Conservation (phyloP, 2,329 filamentous ascomycete genomes). For the Trichoderma semiorbis region DNA sequence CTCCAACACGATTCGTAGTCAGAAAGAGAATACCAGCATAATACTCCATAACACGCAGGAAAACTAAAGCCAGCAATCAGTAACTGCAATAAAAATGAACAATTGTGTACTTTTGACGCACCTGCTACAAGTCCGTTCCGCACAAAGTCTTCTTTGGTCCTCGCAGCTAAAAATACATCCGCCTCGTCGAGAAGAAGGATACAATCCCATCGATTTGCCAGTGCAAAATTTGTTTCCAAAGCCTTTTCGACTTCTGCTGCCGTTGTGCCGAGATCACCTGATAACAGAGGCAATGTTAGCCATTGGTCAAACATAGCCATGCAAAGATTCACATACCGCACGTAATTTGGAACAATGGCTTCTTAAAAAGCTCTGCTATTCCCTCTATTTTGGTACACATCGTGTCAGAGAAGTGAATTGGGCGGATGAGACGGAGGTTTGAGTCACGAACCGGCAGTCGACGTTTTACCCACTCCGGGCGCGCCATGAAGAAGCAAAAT, state of each 20-base stretch:
- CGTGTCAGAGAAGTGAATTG: neutral
- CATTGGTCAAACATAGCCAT: no score
- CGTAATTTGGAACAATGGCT: conserved; percentile 28
- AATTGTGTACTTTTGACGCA: neutral
- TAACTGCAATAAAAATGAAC: neutral
- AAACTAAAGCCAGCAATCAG: conserved; percentile 24
- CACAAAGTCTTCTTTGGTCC: conserved; percentile 22
- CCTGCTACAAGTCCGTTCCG: conserved; percentile 35
- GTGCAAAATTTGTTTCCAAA: conserved; percentile 33
- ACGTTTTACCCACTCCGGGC: conserved; percentile 33
- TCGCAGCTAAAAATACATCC: conserved; percentile 27
- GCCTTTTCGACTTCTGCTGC: conserved; percentile 22
- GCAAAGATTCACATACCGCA: neutral
- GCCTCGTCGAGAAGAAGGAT: conserved; percentile 30
- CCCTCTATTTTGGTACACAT: neutral
- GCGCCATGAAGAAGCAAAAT: conserved; percentile 34
- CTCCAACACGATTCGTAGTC: conserved; percentile 34
- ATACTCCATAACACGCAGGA: conserved; percentile 35
- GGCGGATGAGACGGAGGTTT: neutral
- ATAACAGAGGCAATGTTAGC: conserved; percentile 21
- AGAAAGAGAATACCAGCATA: conserved; percentile 37
- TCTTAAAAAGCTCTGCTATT: conserved; percentile 23
- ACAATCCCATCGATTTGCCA: conserved; percentile 27
- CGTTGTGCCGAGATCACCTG: conserved; percentile 9
- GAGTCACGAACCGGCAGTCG: conserved; percentile 24